Evolutionary conservation across 768 basidiomycete genomes (phyloP), one percentile per base, ranked within the genome.

Genomic region (Pulveroboletus sp.): DNA sequence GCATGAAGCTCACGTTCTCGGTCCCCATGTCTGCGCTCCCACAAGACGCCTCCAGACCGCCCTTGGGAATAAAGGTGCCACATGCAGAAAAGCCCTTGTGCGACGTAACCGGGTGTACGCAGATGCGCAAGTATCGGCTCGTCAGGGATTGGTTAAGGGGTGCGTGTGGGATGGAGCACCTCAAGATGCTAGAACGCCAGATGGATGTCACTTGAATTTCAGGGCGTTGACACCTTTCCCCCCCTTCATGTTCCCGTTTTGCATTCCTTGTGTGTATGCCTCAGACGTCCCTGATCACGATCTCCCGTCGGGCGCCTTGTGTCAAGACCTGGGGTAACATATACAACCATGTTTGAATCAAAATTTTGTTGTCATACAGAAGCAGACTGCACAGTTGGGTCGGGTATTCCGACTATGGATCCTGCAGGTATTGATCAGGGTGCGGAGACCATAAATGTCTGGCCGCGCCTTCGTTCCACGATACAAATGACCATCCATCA

Each of bases 101-200:
- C 53, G 80, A 80, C 31, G 75, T 84, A 0, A 67, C 67, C 4
- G 85, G 85, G 8, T 89, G 86, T 54, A 66, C 66, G 4, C 70
- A 68, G 31, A 62, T 59, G 15, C 70, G 84, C 54, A 85, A 84
- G 58, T 89, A 89, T 58, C 74, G 83, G 31, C 71, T 86, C 5
- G 82, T 84, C 18, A 76, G 69, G 47, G 79, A 86, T 55, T 84
- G 78, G 75, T 70, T 74, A 17, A 71, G 67, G 46, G 85, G 76
- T 0, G 76, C 76, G 1, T 89, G 86, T 62, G 85, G 83, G 14
- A 79, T 87, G 62, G 65, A 60, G 1, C 86, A 88, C 68, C 69
- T 89, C 58, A 82, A 80, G 54, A 46, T 74, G 10, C 61, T 88
- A 38, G 80, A 84, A 53, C 51, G 26, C 27, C 56, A 58, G 44